These are phyloP conservation scores for Nymphaea colorata DNA, from an alignment of 164 flowering plant genomes.

Conservation along the genomic window DNA sequence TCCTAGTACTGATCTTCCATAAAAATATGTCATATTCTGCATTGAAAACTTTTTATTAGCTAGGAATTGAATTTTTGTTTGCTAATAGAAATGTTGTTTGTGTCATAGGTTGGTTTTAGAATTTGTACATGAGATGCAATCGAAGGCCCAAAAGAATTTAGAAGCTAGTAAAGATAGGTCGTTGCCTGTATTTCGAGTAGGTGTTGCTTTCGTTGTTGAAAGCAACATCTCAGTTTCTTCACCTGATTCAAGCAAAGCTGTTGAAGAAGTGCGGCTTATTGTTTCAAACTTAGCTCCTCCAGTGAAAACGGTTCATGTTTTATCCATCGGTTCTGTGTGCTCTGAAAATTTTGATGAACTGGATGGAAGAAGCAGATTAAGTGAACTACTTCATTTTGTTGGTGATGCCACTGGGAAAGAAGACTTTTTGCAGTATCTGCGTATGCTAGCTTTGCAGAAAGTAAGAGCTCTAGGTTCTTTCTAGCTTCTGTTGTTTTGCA, in stretches of 20 bases:
- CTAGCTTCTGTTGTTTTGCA: background rate
- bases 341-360: slow-evolving; percentile 25
- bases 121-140: slow-evolving; percentile 90
- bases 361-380: slow-evolving; percentile 27
- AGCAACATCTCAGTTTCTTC: slow-evolving; percentile 18
- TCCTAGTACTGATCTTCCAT: too few relatives aligned
- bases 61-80: background rate
- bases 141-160: slow-evolving; percentile 59
- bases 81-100: background rate
- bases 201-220: slow-evolving; percentile 79
- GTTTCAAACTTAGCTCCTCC: slow-evolving; percentile 62
- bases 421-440: slow-evolving; percentile 61
- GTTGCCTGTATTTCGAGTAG: slow-evolving; percentile 82
- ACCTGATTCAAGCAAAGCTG: slow-evolving; percentile 24
- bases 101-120: slow-evolving; percentile 70
- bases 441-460: slow-evolving; percentile 83
- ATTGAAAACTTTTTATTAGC: too few relatives aligned
- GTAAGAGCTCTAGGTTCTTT: slow-evolving; percentile 17
- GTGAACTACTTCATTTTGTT: slow-evolving; percentile 31
- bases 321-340: slow-evolving; percentile 48
- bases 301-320: slow-evolving; percentile 42
- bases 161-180: slow-evolving; percentile 79
- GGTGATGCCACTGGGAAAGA: slow-evolving; percentile 81
- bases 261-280: slow-evolving; percentile 37
- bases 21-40: too few relatives aligned